Conservation (phyloP, 306 rosid genomes). For the Neltuma alba region DNA sequence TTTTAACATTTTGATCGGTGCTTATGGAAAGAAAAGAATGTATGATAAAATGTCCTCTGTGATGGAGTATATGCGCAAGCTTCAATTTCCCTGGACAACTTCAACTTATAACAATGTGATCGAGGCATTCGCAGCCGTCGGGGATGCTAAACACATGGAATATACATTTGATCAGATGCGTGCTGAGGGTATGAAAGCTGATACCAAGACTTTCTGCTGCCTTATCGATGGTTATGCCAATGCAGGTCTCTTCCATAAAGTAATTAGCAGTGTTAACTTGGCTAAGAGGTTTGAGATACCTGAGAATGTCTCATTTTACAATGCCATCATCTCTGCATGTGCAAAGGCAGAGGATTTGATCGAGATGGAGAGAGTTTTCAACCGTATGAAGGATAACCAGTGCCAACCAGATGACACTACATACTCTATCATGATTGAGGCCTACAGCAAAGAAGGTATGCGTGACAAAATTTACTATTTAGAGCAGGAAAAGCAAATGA, state of each 20-base stretch:
- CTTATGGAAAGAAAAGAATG: constrained; percentile 91
- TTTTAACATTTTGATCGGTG: constrained; percentile 85
- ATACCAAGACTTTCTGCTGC: constrained; percentile 93
- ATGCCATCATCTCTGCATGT: constrained; percentile 82
- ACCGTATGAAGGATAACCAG: constrained; percentile 76
- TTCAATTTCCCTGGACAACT: constrained; percentile 95
- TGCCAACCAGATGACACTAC: constrained; percentile 70
- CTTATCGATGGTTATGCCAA: constrained; percentile 89
- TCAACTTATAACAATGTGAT: constrained; percentile 93
- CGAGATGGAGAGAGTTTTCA: constrained; percentile 92
- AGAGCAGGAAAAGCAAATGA: constrained; percentile 61
- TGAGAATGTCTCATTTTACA: constrained; percentile 72
- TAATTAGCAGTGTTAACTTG: constrained; percentile 68
- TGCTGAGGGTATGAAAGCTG: constrained; percentile 89
- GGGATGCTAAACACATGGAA: constrained; percentile 92
- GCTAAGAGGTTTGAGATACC: constrained; percentile 85
- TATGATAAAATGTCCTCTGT: constrained; percentile 96
- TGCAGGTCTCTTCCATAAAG: constrained; percentile 94
- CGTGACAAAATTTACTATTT: constrained; percentile 79
- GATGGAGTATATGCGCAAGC: constrained; percentile 97
- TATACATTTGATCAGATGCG: constrained; percentile 96
- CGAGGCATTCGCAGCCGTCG: constrained; percentile 84
- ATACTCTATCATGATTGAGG: constrained; percentile 70
- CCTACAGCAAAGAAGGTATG: constrained; percentile 86
- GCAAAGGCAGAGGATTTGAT: constrained; percentile 88